A percentile compares a stretch with the other conserved stretches of the same genome.
Conservation (phyloP, 1,284 basidiomycete species). For the Boletellus deceptivus region DNA sequence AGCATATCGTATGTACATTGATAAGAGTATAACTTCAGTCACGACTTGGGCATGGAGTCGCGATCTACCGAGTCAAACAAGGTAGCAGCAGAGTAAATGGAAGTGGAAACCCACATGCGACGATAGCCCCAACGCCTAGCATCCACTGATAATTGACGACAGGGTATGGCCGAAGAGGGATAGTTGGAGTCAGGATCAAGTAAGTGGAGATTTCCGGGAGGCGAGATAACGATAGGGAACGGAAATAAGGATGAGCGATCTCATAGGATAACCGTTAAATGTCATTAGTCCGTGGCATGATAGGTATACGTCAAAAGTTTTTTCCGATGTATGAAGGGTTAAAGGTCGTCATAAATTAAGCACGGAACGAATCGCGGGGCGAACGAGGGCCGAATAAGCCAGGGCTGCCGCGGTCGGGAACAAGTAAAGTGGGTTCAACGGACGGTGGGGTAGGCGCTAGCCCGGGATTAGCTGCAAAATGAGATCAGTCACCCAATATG, state of each 20-base stretch:
- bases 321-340: not conserved
- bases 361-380: constrained; percentile 40
- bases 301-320: not conserved
- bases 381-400: constrained; percentile 66
- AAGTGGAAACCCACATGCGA: no score
- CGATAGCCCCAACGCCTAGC: not conserved
- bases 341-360: constrained; percentile 5
- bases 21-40: not conserved
- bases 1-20: constrained; percentile 16
- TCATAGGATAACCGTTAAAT: constrained; percentile 21
- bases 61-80: not conserved
- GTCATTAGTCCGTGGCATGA: constrained; percentile 6
- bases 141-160: not conserved
- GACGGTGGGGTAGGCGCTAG: constrained; percentile 50
- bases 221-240: constrained; percentile 29
- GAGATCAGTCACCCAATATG: constrained; percentile 7
- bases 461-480: constrained; percentile 44
- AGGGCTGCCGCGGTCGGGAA: constrained; percentile 52
- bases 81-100: not conserved
- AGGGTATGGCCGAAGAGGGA: not conserved
- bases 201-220: constrained; percentile 2
- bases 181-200: not conserved
- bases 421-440: constrained; percentile 50
- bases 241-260: constrained; percentile 4
- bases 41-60: not conserved